A percentile compares a stretch with the other conserved stretches of the same genome.
Evolutionary conservation across 768 basidiomycete species (phyloP).

Genomic region (Pleurotus sapidus): DNA sequence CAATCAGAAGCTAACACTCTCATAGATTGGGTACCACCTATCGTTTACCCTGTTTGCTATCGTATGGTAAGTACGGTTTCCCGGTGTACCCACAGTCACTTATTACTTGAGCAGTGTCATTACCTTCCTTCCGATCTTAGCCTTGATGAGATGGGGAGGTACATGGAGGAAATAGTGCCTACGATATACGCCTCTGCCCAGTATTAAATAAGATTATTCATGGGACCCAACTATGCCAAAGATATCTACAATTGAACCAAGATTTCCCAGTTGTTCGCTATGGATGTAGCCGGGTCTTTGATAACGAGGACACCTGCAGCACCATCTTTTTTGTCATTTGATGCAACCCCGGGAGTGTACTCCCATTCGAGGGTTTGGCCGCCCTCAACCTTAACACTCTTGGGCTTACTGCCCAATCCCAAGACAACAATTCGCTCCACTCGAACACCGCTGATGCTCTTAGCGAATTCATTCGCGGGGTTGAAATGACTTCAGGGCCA

Average conservation of each 20-base stretch:
- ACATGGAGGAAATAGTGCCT: slow-evolving; percentile 22
- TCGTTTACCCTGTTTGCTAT: slow-evolving; percentile 33
- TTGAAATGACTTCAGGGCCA: slow-evolving; percentile 47
- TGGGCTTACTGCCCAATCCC: slow-evolving; percentile 65
- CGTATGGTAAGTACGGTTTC: slow-evolving; percentile 24
- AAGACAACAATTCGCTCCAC: slow-evolving; percentile 83
- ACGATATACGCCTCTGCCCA: too few species aligned
- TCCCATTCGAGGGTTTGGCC: slow-evolving; percentile 62
- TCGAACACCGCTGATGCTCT: slow-evolving; percentile 61
- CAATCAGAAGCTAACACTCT: background rate
- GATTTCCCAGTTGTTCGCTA: slow-evolving; percentile 68
- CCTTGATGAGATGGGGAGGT: slow-evolving; percentile 30
- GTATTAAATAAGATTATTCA: background rate
- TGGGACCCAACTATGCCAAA: background rate
- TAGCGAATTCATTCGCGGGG: slow-evolving; percentile 64
- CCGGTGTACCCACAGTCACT: background rate
- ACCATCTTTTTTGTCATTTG: slow-evolving; percentile 58
- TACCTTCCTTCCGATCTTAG: slow-evolving; percentile 29
- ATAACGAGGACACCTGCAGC: slow-evolving; percentile 68
- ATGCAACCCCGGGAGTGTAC: slow-evolving; percentile 56
- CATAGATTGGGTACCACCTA: slow-evolving; percentile 33
- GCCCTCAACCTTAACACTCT: slow-evolving; percentile 50
- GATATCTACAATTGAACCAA: slow-evolving; percentile 20
- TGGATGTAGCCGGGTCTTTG: slow-evolving; percentile 64
- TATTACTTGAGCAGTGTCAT: slow-evolving; percentile 18